Conservation (phyloP, 2,329 filamentous ascomycete species). For the Gaeumannomyces tritici region DNA sequence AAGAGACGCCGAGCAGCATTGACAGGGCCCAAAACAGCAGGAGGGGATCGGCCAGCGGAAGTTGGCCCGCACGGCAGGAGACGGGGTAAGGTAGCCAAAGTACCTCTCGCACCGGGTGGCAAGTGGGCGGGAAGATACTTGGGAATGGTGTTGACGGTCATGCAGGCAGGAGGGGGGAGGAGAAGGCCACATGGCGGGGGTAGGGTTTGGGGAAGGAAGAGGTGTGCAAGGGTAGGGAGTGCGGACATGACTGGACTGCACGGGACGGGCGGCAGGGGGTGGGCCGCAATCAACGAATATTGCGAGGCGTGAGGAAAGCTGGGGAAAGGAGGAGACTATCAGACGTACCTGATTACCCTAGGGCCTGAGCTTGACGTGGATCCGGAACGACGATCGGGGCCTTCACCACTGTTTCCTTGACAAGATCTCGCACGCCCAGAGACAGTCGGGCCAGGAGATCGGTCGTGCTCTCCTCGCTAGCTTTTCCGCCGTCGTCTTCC, state of each 20-base stretch:
- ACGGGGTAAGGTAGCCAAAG: background rate
- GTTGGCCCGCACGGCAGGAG: conserved; percentile 23
- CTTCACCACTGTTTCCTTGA: background rate
- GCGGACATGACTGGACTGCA: conserved; percentile 12
- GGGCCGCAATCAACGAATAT: background rate
- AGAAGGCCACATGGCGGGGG: conserved; percentile 26
- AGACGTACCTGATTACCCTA: conserved; percentile 1
- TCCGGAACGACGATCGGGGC: background rate
- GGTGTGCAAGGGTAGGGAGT: conserved; percentile 19
- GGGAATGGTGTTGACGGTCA: conserved; percentile 15
- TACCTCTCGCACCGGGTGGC: background rate
- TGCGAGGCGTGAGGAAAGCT: background rate
- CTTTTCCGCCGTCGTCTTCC: background rate
- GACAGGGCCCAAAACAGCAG: conserved; percentile 24
- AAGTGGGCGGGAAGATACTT: conserved; percentile 13
- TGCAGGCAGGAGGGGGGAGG: conserved; percentile 10
- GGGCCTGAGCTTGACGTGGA: background rate
- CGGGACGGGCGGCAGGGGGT: conserved; percentile 2
- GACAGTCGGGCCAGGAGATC: background rate
- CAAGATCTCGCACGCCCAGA: background rate
- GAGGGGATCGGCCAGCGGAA: conserved; percentile 22
- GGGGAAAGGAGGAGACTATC: background rate
- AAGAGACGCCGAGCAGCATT: conserved; percentile 25
- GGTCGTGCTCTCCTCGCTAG: background rate
- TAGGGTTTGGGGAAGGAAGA: conserved; percentile 14